Base-by-base conservation (phyloP, 1,139 yeast genomes). In the Suhomyces atakaporum region DNA sequence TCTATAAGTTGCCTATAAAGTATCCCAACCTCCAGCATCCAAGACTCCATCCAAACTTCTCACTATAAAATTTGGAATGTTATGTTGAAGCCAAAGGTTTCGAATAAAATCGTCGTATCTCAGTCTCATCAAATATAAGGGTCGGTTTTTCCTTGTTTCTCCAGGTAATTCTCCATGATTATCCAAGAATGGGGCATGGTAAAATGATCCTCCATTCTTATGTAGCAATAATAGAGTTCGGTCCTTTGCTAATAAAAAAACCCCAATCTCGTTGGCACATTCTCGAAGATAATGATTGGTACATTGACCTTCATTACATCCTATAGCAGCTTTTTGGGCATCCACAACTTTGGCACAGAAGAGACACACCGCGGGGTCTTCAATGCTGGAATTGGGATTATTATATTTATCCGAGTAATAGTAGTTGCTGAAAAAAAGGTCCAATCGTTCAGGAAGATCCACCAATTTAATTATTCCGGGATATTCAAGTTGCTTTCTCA, bases 11-110 rank as follows among this genome's bases (percentile, higher is more conserved):
- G n/a, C 12, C 51, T 66, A 90, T 53, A 90, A 66, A 1, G 97
- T 87, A 50, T 85, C 94, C 98, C 98, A 92, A 1, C 97, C 97
- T 9, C 97, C 97, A 23, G 85, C 79, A 60, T 92, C 97, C 24
- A 82, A 63, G 6, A 76, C 79, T 30, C 82, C 79, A 49, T 90
- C 97, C 22, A 92, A 69, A 46, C 80, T 81, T 47, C 97, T 71
- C 1, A 88, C 90, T 29, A 90, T 81, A 38, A 74, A 71, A 49
- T 87, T 88, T 2, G 89, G 83, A 10, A 87, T 69, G 51, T 85
- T 86, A 54, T 89, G 94, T 42, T 78, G 84, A 16, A 90, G 67
- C 90, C 97, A 85, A 32, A 86, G 66, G 24, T 75, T 75, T 39
- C 82, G 72, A 13, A 75, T 75, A 42, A 90, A 74, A 32, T 81